Conservation (phyloP, 2,329 filamentous ascomycete species). For the Cadophora luteo-olivacea region DNA sequence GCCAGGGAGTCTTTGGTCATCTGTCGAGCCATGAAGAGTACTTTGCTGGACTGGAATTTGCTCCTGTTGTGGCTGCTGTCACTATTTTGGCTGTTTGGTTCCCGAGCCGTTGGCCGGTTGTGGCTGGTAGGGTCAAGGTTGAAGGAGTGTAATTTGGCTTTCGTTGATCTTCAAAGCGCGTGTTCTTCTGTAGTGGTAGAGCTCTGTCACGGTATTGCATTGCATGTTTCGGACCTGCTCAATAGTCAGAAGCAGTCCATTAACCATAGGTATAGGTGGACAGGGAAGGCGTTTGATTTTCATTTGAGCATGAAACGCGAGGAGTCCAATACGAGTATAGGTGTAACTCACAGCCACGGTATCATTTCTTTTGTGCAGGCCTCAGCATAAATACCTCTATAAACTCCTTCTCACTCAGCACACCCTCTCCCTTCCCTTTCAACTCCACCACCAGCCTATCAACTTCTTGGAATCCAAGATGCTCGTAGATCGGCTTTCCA, state of each 20-base stretch:
- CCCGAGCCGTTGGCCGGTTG: slow-evolving; percentile 18
- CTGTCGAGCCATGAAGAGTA: slow-evolving; percentile 58
- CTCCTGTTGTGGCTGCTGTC: slow-evolving; percentile 58
- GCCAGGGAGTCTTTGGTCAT: slow-evolving; percentile 53
- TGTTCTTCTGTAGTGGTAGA: neutral
- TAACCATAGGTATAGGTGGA: neutral
- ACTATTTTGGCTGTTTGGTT: slow-evolving; percentile 17
- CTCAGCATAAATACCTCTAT: slow-evolving; percentile 44
- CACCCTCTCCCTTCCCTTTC: slow-evolving; percentile 37
- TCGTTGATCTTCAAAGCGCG: too few species aligned
- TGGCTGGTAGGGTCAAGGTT: neutral
- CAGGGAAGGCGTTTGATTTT: neutral
- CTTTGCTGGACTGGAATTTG: slow-evolving; percentile 61
- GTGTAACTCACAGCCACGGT: neutral
- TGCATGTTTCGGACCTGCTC: neutral
- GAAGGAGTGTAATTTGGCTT: neutral
- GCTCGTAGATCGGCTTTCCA: slow-evolving; percentile 55
- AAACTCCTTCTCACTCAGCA: slow-evolving; percentile 35
- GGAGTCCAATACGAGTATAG: neutral
- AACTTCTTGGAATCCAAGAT: slow-evolving; percentile 53
- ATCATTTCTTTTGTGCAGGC: neutral
- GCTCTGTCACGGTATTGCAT: neutral
- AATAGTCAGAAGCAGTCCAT: neutral
- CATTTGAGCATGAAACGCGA: neutral
- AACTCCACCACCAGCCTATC: slow-evolving; percentile 50